Evolutionary conservation across 352 stramenopile genomes (phyloP).

Genomic region (Hyaloperonospora brassicae): DNA sequence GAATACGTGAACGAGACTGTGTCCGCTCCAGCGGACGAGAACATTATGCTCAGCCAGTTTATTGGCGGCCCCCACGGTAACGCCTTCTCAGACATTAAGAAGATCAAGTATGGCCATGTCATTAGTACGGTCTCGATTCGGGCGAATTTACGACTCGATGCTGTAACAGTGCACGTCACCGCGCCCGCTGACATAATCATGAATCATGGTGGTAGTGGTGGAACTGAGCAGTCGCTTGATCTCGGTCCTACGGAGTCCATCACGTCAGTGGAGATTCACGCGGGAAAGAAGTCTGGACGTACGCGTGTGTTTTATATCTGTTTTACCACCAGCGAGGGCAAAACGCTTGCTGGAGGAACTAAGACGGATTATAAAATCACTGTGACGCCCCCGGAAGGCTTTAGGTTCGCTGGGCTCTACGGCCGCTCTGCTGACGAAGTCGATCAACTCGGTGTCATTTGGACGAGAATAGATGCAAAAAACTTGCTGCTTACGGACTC

Average conservation of each 20-base stretch:
- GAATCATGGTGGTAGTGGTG: slow-evolving; percentile 33
- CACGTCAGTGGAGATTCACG: slow-evolving; percentile 33
- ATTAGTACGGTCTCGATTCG: slow-evolving; percentile 11
- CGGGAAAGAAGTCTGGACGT: slow-evolving; percentile 30
- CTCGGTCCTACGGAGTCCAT: slow-evolving; percentile 23
- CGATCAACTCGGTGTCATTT: slow-evolving; percentile 23
- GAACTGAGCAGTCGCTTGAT: slow-evolving; percentile 28
- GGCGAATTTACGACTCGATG: slow-evolving; percentile 29
- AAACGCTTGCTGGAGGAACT: slow-evolving; percentile 24
- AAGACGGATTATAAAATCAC: slow-evolving; percentile 11
- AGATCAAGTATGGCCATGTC: slow-evolving; percentile 16
- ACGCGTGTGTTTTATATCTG: slow-evolving; percentile 44
- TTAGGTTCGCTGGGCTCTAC: slow-evolving; percentile 21
- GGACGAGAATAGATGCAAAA: slow-evolving; percentile 19
- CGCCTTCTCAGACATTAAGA: slow-evolving; percentile 22
- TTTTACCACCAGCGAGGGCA: slow-evolving; percentile 29
- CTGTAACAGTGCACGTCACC: slow-evolving; percentile 27
- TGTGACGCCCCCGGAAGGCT: slow-evolving; percentile 16
- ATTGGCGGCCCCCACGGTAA: slow-evolving; percentile 17
- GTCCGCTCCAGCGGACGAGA: slow-evolving; percentile 6
- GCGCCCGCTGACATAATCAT: slow-evolving; percentile 14
- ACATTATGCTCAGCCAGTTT: slow-evolving; percentile 14
- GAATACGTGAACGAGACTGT: slow-evolving; percentile 15
- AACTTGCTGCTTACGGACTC: slow-evolving; percentile 15
- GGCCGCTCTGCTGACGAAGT: slow-evolving; percentile 15